Conservation (phyloP, 371 early-diverging fungal genomes). For the Mucor plumbeus region DNA sequence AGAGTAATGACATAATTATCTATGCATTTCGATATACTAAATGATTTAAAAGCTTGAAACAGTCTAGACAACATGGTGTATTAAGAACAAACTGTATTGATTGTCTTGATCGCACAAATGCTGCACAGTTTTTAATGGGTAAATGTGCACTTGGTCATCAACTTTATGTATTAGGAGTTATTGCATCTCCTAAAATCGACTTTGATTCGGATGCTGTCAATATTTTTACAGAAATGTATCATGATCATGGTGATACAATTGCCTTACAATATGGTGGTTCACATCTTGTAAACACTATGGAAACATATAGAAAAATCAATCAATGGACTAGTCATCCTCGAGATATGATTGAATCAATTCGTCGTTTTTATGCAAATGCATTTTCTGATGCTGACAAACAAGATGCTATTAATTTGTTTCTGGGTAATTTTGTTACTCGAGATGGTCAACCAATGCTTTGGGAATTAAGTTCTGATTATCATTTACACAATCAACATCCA, state of each 20-base stretch:
- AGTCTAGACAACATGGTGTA: conserved; percentile 80
- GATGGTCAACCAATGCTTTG: conserved; percentile 75
- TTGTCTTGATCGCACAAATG: conserved; percentile 99
- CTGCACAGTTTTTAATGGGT: conserved; percentile 97
- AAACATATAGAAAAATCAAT: conserved; percentile 93
- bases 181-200: conserved; percentile 77
- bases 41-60: conserved; percentile 10
- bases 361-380: conserved; percentile 92
- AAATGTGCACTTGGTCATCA: conserved; percentile 94
- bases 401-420: conserved; percentile 92
- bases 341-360: conserved; percentile 93
- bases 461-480: conserved; percentile 84
- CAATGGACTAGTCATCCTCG: conserved; percentile 94
- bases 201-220: conserved; percentile 94
- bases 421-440: conserved; percentile 76
- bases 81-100: conserved; percentile 99
- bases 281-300: conserved; percentile 96
- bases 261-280: conserved; percentile 99
- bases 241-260: conserved; percentile 98
- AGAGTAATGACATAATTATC: conserved; percentile 20
- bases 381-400: conserved; percentile 98
- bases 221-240: conserved; percentile 96
- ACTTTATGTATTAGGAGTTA: conserved; percentile 87
- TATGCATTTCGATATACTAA: neutral
- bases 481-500: conserved; percentile 76